A percentile compares a stretch with the other conserved stretches of the same genome.
phyloP scores from a whole-genome alignment of 805 yeast species.

The Candida nitratophila region DNA sequence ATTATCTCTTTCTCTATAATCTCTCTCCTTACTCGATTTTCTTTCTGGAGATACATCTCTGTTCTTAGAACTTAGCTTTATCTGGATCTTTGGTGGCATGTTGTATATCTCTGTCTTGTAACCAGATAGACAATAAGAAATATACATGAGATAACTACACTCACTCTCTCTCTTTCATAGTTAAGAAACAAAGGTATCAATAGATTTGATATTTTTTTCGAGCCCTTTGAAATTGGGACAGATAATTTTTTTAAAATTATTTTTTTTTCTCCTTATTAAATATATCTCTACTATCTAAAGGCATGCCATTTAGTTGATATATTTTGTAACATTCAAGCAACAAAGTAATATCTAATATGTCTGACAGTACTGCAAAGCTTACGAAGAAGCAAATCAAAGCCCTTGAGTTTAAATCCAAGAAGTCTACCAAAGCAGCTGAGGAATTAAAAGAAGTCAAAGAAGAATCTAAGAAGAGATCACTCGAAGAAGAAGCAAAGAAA shows the following conservation, averaged over 20 bases:
- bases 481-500: conserved; percentile 17
- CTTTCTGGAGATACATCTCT: conserved; percentile 22
- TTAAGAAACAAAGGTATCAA: too few species aligned
- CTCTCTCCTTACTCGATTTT: background rate
- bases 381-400: conserved; percentile 66
- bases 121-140: too few species aligned
- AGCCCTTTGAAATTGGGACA: background rate
- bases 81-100: conserved; percentile 15
- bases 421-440: conserved; percentile 28
- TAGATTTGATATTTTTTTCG: too few species aligned
- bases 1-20: conserved; percentile 14
- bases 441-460: conserved; percentile 24
- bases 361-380: conserved; percentile 16
- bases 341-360: background rate
- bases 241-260: conserved; percentile 1
- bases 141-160: too few species aligned
- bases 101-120: background rate
- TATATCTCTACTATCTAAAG: too few species aligned
- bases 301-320: too few species aligned
- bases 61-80: conserved; percentile 6
- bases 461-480: conserved; percentile 19
- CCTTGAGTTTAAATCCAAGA: conserved; percentile 40
- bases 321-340: too few species aligned
- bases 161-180: too few species aligned
- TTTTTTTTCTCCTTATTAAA: background rate